These are phyloP conservation scores for Podospora anserina DNA, from an alignment of 495 filamentous ascomycete genomes.

Conservation along the genomic window DNA sequence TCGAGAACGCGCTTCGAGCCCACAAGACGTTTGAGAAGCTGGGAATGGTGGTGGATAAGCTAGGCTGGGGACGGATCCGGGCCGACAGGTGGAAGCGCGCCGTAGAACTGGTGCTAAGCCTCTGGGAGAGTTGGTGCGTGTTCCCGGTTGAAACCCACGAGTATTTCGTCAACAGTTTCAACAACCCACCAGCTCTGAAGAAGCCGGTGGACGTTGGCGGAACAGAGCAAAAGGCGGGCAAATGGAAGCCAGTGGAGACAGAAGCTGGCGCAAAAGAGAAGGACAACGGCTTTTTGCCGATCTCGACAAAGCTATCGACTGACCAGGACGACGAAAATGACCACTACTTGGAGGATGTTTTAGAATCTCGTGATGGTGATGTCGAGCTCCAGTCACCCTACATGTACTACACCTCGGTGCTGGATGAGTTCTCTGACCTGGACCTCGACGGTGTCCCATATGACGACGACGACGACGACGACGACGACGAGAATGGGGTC, in stretches of 20 bases:
- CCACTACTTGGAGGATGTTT: constrained; percentile 28
- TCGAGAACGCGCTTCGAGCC: constrained; percentile 69
- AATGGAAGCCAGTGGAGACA: constrained; percentile 70
- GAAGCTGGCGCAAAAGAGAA: constrained; percentile 40
- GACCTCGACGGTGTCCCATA: constrained; percentile 31
- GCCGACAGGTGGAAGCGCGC: constrained; percentile 90
- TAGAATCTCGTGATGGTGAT: constrained; percentile 37
- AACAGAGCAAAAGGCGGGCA: constrained; percentile 54
- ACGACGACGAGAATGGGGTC: constrained; percentile 20
- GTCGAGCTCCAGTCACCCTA: constrained; percentile 26
- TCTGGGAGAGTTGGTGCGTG: constrained; percentile 90
- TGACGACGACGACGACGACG: constrained; percentile 29
- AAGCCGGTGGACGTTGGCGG: constrained; percentile 48
- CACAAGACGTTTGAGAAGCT: constrained; percentile 77
- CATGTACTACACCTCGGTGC: constrained; percentile 25
- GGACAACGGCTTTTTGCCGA: constrained; percentile 35
- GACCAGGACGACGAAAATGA: constrained; percentile 24
- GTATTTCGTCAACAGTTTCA: constrained; percentile 68
- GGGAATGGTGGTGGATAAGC: constrained; percentile 69
- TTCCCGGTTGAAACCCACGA: constrained; percentile 76
- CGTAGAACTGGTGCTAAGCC: constrained; percentile 64
- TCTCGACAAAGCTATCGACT: constrained; percentile 23
- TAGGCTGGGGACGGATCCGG: constrained; percentile 77
- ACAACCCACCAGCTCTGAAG: constrained; percentile 63
- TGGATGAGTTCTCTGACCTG: constrained; percentile 31